Percentiles rank a stretch among this genome's conserved stretches.
Evolutionary conservation across 2,329 filamentous ascomycete species (phyloP).

Genomic region (Emmonsia crescens): DNA sequence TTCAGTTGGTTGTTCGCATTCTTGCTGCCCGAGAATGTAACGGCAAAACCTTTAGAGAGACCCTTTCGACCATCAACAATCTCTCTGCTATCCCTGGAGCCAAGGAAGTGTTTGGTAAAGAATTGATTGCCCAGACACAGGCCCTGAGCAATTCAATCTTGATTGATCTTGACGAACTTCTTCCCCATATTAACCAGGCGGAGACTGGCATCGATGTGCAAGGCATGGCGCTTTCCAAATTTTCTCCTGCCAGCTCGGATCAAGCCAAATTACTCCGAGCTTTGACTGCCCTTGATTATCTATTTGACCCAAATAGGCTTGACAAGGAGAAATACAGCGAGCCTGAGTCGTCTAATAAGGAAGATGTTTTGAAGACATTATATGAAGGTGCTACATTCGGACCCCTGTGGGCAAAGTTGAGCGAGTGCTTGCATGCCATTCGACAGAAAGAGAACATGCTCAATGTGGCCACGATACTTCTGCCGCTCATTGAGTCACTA

Average conservation of each 20-base stretch:
- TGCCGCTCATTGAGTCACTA: slow-evolving; percentile 87
- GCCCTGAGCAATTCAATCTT: slow-evolving; percentile 75
- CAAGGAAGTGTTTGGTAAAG: slow-evolving; percentile 82
- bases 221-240: slow-evolving; percentile 84
- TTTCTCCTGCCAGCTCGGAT: slow-evolving; percentile 89
- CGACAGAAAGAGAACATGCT: slow-evolving; percentile 89
- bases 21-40: slow-evolving; percentile 93
- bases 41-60: slow-evolving; percentile 96
- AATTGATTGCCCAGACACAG: slow-evolving; percentile 80
- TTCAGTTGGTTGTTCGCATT: slow-evolving; percentile 91
- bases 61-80: slow-evolving; percentile 96
- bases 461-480: slow-evolving; percentile 88
- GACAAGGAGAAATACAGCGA: slow-evolving; percentile 43
- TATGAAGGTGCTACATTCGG: slow-evolving; percentile 89
- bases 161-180: slow-evolving; percentile 69
- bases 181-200: slow-evolving; percentile 77
- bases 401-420: slow-evolving; percentile 83
- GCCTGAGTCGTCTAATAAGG: slow-evolving; percentile 54
- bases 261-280: slow-evolving; percentile 92
- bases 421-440: slow-evolving; percentile 77
- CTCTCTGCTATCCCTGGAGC: slow-evolving; percentile 85
- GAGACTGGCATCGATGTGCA: slow-evolving; percentile 89
- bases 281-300: slow-evolving; percentile 84
- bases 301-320: slow-evolving; percentile 73
- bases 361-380: slow-evolving; percentile 73